phyloP scores from a whole-genome alignment of 257 asterid genomes.

The Lithospermum erythrorhizon region DNA sequence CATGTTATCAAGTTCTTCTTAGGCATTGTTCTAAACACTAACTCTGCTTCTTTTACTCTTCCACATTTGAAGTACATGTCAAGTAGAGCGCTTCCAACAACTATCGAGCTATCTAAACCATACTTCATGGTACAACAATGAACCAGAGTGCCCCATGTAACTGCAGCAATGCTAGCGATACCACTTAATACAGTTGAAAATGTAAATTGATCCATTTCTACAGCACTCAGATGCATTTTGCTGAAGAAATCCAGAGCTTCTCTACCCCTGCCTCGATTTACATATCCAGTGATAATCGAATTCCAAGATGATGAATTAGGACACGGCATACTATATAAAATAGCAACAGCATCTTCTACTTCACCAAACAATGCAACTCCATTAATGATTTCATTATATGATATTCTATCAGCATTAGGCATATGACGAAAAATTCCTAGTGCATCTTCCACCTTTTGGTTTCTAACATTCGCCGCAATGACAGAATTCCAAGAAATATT shows the following conservation, averaged over 20 bases:
- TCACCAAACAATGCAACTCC: constrained; percentile 62
- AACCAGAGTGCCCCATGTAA: constrained; percentile 37
- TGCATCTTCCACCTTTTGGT: constrained; percentile 47
- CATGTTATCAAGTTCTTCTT: constrained; percentile 62
- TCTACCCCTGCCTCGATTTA: constrained; percentile 35
- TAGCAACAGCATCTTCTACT: constrained; percentile 45
- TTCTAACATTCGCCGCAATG: constrained; percentile 73
- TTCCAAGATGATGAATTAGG: constrained; percentile 89
- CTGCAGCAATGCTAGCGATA: constrained; percentile 37
- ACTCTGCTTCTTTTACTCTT: constrained; percentile 32
- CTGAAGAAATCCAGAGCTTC: constrained; percentile 44
- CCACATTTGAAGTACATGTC: constrained; percentile 90
- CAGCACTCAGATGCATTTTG: constrained; percentile 43
- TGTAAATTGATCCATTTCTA: constrained; percentile 60
- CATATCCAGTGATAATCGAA: constrained; percentile 63
- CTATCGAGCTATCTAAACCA: constrained; percentile 37
- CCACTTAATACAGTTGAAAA: constrained; percentile 69
- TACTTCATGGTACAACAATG: constrained; percentile 52
- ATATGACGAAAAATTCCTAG: constrained; percentile 27
- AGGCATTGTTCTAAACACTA: constrained; percentile 30
- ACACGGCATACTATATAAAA: constrained; percentile 35
- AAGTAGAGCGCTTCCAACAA: constrained; percentile 68
- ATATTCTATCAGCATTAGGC: constrained; percentile 55
- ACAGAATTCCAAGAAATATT: constrained; percentile 61
- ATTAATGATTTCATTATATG: constrained; percentile 62